phyloP scores from a whole-genome alignment of 2,329 filamentous ascomycete species.

The Lachnellula subtilissima region DNA sequence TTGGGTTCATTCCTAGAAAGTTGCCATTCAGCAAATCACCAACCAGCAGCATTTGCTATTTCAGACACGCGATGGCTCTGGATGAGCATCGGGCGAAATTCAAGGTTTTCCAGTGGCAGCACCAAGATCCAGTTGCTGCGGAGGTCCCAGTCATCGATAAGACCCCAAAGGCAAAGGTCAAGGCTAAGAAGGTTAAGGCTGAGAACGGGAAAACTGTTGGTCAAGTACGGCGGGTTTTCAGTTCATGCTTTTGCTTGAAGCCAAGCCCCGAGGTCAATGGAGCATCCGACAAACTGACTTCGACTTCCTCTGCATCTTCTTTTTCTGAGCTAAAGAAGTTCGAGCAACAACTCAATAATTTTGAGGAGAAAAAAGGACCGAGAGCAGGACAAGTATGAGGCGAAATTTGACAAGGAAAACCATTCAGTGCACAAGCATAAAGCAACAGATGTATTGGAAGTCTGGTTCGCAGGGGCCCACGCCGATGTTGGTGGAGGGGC shows the following conservation, averaged over 20 bases:
- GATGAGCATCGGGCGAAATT: conserved; percentile 42
- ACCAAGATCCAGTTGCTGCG: conserved; percentile 24
- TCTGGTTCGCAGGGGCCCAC: conserved; percentile 41
- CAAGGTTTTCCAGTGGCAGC: conserved; percentile 36
- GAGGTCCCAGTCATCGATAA: not conserved
- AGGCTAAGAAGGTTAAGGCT: conserved; percentile 3
- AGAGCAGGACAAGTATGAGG: conserved; percentile 19
- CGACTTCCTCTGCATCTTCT: conserved; percentile 4
- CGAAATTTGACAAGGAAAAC: conserved; percentile 12
- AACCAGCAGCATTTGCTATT: conserved; percentile 34
- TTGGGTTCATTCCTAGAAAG: conserved; percentile 38
- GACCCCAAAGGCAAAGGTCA: conserved; percentile 1
- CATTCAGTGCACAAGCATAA: conserved; percentile 11
- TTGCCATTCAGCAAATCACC: conserved; percentile 36
- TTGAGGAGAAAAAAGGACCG: conserved; percentile 4
- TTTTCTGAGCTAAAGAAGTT: conserved; percentile 1
- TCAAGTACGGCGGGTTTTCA: conserved; percentile 1
- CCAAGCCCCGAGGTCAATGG: not conserved
- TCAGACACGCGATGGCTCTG: conserved; percentile 41
- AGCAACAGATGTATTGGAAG: conserved; percentile 41
- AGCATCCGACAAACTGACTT: not conserved
- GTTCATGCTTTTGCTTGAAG: conserved; percentile 7
- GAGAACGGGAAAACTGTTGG: not conserved
- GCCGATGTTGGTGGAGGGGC: conserved; percentile 43
- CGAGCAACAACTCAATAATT: conserved; percentile 1